phyloP scores from a whole-genome alignment of 2,329 filamentous ascomycete species.

The Fusarium sp. region DNA sequence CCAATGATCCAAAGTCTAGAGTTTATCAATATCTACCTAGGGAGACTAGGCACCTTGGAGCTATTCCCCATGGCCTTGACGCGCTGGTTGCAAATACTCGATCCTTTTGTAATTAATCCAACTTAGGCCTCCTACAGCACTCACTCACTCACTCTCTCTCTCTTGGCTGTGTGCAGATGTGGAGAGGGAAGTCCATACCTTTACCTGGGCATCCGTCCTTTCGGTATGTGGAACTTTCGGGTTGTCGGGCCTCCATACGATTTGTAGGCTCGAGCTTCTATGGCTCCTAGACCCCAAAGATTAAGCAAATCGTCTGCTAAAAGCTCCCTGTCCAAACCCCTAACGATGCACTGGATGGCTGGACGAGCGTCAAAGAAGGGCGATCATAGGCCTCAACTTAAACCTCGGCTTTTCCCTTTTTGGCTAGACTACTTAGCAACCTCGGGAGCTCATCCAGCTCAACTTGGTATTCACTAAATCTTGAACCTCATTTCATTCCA shows the following conservation, averaged over 20 bases:
- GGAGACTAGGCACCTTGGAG: not conserved
- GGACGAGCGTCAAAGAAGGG: not conserved
- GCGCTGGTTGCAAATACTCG: not conserved
- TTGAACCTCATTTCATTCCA: slow-evolving; percentile 12
- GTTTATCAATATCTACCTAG: not conserved
- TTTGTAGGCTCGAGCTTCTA: not conserved
- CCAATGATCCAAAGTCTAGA: not conserved
- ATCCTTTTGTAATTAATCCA: not conserved
- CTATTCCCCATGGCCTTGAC: not conserved
- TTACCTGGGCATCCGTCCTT: not conserved
- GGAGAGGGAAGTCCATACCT: not conserved
- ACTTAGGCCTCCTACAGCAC: not conserved
- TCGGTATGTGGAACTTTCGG: not conserved
- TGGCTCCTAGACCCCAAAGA: not conserved
- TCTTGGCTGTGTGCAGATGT: not conserved
- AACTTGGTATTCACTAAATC: slow-evolving; percentile 18
- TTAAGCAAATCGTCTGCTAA: slow-evolving; percentile 12
- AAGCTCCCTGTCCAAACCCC: not conserved
- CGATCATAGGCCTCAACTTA: not conserved
- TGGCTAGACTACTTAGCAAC: slow-evolving; percentile 16
- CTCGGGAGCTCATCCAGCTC: slow-evolving; percentile 25
- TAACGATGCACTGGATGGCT: not conserved
- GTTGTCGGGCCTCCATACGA: slow-evolving; percentile 1
- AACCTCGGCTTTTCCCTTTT: slow-evolving; percentile 43
- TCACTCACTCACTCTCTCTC: not conserved